phyloP scores from a whole-genome alignment of 768 basidiomycete species.

The Erythrobasidium yunnanense region DNA sequence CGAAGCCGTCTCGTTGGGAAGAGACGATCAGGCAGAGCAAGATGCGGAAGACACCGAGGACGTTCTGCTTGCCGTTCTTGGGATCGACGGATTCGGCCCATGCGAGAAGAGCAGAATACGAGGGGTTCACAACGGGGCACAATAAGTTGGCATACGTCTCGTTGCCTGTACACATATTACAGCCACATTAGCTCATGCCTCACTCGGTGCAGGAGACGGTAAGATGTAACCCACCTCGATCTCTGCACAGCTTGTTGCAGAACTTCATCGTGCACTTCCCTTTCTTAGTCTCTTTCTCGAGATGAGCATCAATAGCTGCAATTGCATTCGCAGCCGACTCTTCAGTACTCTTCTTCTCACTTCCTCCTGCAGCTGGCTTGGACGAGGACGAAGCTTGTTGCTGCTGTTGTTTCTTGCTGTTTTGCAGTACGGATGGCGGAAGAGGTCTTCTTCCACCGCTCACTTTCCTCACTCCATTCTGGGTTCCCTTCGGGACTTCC shows the following conservation, averaged over 20 bases:
- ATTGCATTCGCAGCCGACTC: background rate
- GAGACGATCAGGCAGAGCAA: conserved; percentile 11
- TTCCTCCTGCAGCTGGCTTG: background rate
- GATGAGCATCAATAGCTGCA: background rate
- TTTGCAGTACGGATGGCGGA: background rate
- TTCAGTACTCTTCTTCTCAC: background rate
- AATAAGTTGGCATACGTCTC: conserved; percentile 7
- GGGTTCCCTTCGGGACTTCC: no score
- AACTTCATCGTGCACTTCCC: conserved; percentile 10
- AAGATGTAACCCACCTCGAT: conserved; percentile 1
- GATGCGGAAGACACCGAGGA: conserved; percentile 7
- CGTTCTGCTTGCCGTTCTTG: background rate
- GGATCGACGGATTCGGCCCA: conserved; percentile 16
- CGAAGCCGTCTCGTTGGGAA: background rate
- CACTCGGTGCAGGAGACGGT: no score
- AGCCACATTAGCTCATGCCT: no score
- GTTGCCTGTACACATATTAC: no score
- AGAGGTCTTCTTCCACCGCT: background rate
- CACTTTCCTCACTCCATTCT: no score
- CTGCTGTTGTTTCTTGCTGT: background rate
- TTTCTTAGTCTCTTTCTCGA: background rate
- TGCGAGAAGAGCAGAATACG: background rate
- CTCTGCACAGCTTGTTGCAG: conserved; percentile 26
- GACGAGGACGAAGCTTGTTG: background rate
- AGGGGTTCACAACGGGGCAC: conserved; percentile 21